Conservation (phyloP, 306 rosid species). For the Bauhinia variegata region DNA sequence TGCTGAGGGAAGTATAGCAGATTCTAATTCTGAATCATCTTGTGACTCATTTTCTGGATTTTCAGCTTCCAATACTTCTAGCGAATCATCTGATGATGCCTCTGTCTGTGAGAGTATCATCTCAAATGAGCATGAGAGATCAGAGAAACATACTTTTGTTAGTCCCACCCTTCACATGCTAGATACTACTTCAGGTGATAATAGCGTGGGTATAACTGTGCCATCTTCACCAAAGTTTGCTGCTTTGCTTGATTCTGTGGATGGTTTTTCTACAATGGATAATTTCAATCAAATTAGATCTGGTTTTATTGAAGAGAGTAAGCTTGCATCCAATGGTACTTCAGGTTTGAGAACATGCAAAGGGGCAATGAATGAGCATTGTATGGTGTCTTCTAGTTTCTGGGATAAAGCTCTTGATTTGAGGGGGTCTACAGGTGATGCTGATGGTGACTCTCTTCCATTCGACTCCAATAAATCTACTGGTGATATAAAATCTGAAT, state of each 20-base stretch:
- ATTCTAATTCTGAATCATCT: conserved; percentile 59
- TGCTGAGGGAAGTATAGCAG: conserved; percentile 43
- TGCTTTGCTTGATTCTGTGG: conserved; percentile 62
- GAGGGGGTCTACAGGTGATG: conserved; percentile 35
- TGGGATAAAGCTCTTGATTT: conserved; percentile 64
- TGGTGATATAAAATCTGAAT: conserved; percentile 38
- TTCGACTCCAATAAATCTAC: conserved; percentile 39
- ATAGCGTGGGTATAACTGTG: conserved; percentile 43
- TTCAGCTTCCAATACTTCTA: conserved; percentile 53
- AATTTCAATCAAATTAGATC: conserved; percentile 46
- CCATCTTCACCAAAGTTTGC: conserved; percentile 85
- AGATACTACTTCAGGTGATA: conserved; percentile 36
- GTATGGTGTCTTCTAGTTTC: conserved; percentile 59
- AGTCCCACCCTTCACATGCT: conserved; percentile 49
- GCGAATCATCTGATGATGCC: conserved; percentile 74
- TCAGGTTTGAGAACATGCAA: conserved; percentile 34
- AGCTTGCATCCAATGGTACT: conserved; percentile 35
- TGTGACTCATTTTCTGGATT: conserved; percentile 80
- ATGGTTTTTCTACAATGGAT: conserved; percentile 45
- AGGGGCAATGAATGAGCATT: conserved; percentile 45
- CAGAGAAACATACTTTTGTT: conserved; percentile 53
- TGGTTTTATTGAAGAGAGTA: conserved; percentile 41
- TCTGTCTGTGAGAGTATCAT: conserved; percentile 69
- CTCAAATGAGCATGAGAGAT: conserved; percentile 61
- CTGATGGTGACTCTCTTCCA: conserved; percentile 24